These are phyloP conservation scores for Fraxinus xanthoxyloides DNA, from an alignment of 305 asterid species.

Conservation along the genomic window DNA sequence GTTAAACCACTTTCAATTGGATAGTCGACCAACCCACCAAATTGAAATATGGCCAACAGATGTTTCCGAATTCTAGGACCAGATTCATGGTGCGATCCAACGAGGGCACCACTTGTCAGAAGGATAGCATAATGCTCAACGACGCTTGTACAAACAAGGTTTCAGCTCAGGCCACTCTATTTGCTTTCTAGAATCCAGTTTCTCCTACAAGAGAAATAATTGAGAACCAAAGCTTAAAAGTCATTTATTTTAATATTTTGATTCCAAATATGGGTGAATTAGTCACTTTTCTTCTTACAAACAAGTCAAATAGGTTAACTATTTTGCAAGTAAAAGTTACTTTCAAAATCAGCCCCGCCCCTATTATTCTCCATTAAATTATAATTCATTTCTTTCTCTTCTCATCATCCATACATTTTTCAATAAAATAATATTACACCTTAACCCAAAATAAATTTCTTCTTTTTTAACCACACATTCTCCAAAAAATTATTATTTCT, in stretches of 20 bases:
- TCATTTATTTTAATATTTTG: background rate
- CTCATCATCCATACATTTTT: too few species aligned
- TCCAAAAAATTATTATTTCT: too few species aligned
- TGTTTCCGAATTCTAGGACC: too few species aligned
- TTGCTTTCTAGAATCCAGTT: conserved; percentile 35
- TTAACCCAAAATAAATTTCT: too few species aligned
- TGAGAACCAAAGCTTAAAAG: background rate
- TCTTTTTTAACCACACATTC: too few species aligned
- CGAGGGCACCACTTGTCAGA: background rate
- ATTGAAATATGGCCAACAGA: background rate
- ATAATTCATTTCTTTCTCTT: too few species aligned
- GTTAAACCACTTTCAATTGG: background rate
- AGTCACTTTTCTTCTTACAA: background rate
- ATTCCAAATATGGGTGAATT: background rate
- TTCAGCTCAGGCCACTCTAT: conserved; percentile 88
- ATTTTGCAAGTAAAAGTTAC: background rate
- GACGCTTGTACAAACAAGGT: conserved; percentile 93
- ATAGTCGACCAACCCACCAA: background rate
- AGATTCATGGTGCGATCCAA: background rate
- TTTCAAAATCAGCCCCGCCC: too few species aligned
- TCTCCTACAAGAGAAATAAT: conserved; percentile 42
- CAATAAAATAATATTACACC: too few species aligned
- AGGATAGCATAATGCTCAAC: conserved; percentile 30
- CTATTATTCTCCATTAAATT: too few species aligned
- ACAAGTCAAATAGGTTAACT: background rate